phyloP scores from a whole-genome alignment of 202 grass and related monocot species.

The Schoenoplectus tabernaemontani region DNA sequence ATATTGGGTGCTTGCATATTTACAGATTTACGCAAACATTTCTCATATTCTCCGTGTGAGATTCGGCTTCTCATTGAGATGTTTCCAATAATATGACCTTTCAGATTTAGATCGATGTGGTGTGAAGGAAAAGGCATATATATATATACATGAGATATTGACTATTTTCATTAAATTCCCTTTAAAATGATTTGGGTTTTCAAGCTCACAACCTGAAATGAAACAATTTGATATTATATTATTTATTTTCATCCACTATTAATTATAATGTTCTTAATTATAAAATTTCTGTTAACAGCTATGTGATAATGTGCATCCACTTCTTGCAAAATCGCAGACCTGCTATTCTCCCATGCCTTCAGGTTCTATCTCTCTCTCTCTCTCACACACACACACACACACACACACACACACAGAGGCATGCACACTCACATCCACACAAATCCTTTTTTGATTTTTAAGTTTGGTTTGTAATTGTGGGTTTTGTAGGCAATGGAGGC shows the following conservation, averaged over 20 bases:
- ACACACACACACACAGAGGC: not conserved
- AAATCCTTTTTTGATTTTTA: not conserved
- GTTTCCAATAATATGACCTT: not conserved
- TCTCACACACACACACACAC: not conserved
- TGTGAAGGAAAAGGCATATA: not conserved
- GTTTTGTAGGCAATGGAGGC: conserved; percentile 52
- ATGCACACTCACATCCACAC: not conserved
- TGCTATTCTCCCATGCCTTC: conserved; percentile 90
- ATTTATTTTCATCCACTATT: conserved; percentile 15
- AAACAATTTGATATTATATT: not conserved
- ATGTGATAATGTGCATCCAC: conserved; percentile 99
- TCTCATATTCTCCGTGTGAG: not conserved
- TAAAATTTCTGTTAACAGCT: conserved; percentile 39
- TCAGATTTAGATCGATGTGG: not conserved
- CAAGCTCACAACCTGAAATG: not conserved
- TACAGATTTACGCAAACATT: not conserved
- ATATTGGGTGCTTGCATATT: not conserved
- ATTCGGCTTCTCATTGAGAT: not conserved
- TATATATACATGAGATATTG: not conserved
- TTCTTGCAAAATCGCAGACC: conserved; percentile 66
- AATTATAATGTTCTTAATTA: conserved; percentile 23
- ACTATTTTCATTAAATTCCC: not conserved
- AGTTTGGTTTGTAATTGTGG: not conserved
- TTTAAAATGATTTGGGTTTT: no score
- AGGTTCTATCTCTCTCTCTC: conserved; percentile 42